Evolutionary conservation across 768 basidiomycete genomes (phyloP).

Genomic region (Termitomyces sp.): DNA sequence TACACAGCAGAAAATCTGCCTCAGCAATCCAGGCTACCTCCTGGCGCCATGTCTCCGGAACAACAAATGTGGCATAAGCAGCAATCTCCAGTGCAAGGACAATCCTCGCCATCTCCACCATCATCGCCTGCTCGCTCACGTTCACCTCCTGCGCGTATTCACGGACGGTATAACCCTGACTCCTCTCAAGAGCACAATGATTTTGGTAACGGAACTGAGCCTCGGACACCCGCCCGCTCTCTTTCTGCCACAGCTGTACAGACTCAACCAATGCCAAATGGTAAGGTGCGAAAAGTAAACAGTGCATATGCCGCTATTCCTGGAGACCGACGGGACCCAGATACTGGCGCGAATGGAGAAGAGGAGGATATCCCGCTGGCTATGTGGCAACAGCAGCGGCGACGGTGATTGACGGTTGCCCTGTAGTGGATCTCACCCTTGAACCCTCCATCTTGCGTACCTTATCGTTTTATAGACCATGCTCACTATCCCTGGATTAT

Average conservation of each 20-base stretch:
- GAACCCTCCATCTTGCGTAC: conserved; percentile 7
- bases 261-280: conserved; percentile 36
- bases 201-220: conserved; percentile 19
- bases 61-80: conserved; percentile 24
- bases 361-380: conserved; percentile 82
- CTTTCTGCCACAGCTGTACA: conserved; percentile 60
- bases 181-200: conserved; percentile 30
- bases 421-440: conserved; percentile 6
- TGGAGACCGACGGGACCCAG: conserved; percentile 28
- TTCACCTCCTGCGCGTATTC: conserved; percentile 43
- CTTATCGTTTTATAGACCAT: conserved; percentile 16
- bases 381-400: conserved; percentile 72
- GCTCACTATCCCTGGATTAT: conserved; percentile 18
- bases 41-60: conserved; percentile 58
- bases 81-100: conserved; percentile 22
- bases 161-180: conserved; percentile 24
- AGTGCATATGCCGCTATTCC: conserved; percentile 58
- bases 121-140: conserved; percentile 37
- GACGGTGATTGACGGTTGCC: conserved; percentile 33
- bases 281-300: conserved; percentile 55
- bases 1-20: conserved; percentile 28
- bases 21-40: conserved; percentile 42
- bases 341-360: conserved; percentile 33
- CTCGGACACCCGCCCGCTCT: conserved; percentile 58
- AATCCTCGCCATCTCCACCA: conserved; percentile 21